These are phyloP conservation scores for Auriscalpium orientale DNA, from an alignment of 768 basidiomycete genomes.

Conservation along the genomic window DNA sequence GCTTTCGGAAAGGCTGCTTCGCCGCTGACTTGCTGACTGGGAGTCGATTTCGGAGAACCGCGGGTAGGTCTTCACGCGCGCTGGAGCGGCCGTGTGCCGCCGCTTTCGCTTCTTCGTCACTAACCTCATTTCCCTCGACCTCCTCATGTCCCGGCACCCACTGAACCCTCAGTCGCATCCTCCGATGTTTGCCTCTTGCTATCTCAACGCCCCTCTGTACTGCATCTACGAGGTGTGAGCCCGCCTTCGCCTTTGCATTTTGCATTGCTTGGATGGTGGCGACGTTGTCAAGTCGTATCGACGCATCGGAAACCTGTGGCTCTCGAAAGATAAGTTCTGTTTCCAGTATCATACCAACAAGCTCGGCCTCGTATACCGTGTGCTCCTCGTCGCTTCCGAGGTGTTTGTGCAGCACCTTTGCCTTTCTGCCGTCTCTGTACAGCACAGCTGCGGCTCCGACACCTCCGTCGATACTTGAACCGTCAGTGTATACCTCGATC, in stretches of 20 bases:
- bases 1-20: neutral
- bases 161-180: too few relatives aligned
- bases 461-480: slow-evolving; percentile 10
- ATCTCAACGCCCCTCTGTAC: neutral
- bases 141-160: neutral
- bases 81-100: neutral
- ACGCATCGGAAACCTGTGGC: neutral
- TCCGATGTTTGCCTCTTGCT: too few relatives aligned
- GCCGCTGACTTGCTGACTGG: neutral
- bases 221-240: neutral
- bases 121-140: neutral
- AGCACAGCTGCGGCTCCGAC: slow-evolving; percentile 17
- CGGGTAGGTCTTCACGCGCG: neutral
- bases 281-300: neutral
- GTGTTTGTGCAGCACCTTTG: neutral
- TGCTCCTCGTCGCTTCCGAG: neutral
- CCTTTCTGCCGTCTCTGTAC: neutral
- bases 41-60: neutral
- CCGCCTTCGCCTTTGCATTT: neutral
- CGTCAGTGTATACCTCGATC: slow-evolving; percentile 14
- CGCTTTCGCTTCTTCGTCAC: neutral
- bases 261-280: neutral
- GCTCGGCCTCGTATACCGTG: neutral
- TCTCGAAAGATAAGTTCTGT: neutral
- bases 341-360: neutral